Base-by-base conservation (phyloP, 441 rosid species). In the Dalechampia spathulata region DNA sequence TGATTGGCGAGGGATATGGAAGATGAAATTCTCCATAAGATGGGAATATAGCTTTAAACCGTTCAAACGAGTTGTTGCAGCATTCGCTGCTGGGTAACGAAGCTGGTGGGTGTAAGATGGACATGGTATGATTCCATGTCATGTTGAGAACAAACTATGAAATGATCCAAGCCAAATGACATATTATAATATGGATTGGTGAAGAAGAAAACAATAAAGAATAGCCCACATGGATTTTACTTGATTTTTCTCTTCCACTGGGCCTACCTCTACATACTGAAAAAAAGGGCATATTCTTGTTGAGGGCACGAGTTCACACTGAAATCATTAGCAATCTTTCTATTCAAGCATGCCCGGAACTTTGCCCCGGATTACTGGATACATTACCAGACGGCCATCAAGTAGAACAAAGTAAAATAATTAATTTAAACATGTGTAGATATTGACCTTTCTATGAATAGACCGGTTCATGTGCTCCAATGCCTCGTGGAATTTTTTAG, bases 371-470 rank as follows among this genome's bases (percentile, higher is more conserved):
- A 28, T 45, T 21, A 21, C 17, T 45, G 23, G 41, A 44, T 44
- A 6, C 4, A 11, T 3, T 14, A 30, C 13, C 0, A 32, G 26
- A 50, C 10, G 19, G 55, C n/a, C 11, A 50, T 32, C 40, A 50
- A 19, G n/a, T 32, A 5, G 25, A 19, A 7, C 40, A 50, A 14
- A 19, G 25, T 50, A 15, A 39, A 10, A n/a, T 16, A 7, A 16
- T 6, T 27, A n/a, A 12, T 11, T n/a, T n/a, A 27, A 10, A 26
- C 40, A 1, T 10, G 7, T 49, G n/a, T 49, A 30, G 1, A 7
- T 20, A 11, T 57, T 54, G 61, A 57, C 43, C 43, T 30, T 15
- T 32, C 15, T 13, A 20, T 57, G 52, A n/a, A 36, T 16, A 7
- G 46, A 23, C 27, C 34, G 36, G 34, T 22, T 15, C 11, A 0